These are phyloP conservation scores for Cordyceps javanica DNA, from an alignment of 2,329 filamentous ascomycete species.

Conservation along the genomic window DNA sequence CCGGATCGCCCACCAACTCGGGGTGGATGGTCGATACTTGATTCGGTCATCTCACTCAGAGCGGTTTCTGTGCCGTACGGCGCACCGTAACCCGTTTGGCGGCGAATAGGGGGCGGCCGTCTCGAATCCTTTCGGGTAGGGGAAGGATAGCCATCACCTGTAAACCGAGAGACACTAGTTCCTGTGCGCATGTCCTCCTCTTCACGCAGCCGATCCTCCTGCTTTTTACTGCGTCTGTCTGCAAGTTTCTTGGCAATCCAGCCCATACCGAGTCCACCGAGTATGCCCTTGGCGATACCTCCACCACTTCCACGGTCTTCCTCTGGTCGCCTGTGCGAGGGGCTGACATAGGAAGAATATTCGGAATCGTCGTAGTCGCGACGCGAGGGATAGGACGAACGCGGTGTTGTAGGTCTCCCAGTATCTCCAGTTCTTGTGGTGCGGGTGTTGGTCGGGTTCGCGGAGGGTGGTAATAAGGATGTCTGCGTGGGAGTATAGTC, in stretches of 20 bases:
- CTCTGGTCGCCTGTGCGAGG: constrained; percentile 49
- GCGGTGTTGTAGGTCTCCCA: constrained; percentile 42
- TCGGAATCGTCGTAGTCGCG: constrained; percentile 48
- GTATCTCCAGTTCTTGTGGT: constrained; percentile 42
- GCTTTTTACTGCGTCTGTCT: constrained; percentile 43
- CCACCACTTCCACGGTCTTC: constrained; percentile 39
- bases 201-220: constrained; percentile 39
- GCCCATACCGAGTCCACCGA: constrained; percentile 60
- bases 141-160: constrained; percentile 58
- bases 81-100: constrained; percentile 23
- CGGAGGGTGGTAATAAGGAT: constrained; percentile 42
- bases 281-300: constrained; percentile 45
- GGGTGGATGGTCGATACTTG: constrained; percentile 23
- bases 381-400: constrained; percentile 36
- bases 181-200: constrained; percentile 52
- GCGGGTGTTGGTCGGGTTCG: constrained; percentile 38
- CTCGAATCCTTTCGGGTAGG: constrained; percentile 35
- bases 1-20: constrained; percentile 16
- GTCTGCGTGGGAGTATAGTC: constrained; percentile 26
- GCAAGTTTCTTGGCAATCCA: constrained; percentile 62
- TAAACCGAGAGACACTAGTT: constrained; percentile 57
- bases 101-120: constrained; percentile 26
- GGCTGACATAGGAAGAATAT: constrained; percentile 56
- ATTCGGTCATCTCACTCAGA: constrained; percentile 31
- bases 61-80: constrained; percentile 22